Evolutionary conservation across 495 filamentous ascomycete species (phyloP).

Genomic region (Podospora pseudocomata): DNA sequence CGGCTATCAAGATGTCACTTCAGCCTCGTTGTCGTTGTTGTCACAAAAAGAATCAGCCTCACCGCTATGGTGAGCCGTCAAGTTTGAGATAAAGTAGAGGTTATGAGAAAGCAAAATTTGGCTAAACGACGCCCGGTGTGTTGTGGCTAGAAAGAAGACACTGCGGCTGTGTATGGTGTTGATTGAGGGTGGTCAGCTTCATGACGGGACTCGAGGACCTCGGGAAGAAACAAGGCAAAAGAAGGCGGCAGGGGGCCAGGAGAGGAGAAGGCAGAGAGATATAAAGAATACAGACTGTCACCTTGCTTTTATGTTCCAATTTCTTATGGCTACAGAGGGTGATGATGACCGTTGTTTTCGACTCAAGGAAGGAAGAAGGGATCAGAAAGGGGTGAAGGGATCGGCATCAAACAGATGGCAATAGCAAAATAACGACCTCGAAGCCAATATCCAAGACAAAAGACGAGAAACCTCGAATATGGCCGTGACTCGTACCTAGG

Average conservation of each 20-base stretch:
- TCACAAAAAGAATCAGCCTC: constrained; percentile 5
- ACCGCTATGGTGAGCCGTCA: not conserved
- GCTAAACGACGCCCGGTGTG: constrained; percentile 11
- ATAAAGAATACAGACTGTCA: not conserved
- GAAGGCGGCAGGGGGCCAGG: not conserved
- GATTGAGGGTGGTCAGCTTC: constrained; percentile 6
- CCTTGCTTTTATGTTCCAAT: not conserved
- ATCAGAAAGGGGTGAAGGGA: too few relatives aligned
- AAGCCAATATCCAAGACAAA: too few relatives aligned
- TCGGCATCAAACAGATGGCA: too few relatives aligned
- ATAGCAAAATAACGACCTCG: too few relatives aligned
- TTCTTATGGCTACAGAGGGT: not conserved
- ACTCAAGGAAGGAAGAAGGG: not conserved
- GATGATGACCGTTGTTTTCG: not conserved
- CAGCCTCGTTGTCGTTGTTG: constrained; percentile 1
- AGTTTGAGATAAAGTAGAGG: not conserved
- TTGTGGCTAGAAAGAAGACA: constrained; percentile 5
- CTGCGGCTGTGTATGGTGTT: constrained; percentile 18
- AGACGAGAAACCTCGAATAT: too few relatives aligned
- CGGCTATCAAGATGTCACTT: not conserved
- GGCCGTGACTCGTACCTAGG: too few relatives aligned
- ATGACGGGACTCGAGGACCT: not conserved
- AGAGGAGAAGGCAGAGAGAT: not conserved
- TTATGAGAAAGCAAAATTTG: constrained; percentile 9
- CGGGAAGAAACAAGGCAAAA: not conserved